phyloP scores from a whole-genome alignment of 306 rosid species.

The Biancaea sappan region DNA sequence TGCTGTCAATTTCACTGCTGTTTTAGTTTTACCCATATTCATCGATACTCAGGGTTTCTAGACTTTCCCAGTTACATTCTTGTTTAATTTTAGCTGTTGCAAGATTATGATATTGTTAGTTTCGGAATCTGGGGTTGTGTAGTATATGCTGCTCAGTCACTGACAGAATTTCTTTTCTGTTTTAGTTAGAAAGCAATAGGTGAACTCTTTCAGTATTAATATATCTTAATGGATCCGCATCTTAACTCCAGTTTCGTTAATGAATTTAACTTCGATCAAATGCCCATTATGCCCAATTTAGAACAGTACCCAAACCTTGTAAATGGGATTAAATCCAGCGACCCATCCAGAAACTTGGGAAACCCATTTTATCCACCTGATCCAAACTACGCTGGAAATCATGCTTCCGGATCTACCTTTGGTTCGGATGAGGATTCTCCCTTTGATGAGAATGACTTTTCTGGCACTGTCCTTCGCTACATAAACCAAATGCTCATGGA shows the following conservation, averaged over 20 bases:
- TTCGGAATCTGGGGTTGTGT: background rate
- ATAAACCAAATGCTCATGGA: constrained; percentile 81
- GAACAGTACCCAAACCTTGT: constrained; percentile 31
- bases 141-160: background rate
- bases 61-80: background rate
- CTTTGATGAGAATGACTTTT: constrained; percentile 51
- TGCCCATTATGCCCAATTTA: constrained; percentile 17
- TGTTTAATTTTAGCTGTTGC: background rate
- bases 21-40: background rate
- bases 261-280: constrained; percentile 10
- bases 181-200: background rate
- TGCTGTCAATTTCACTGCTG: background rate
- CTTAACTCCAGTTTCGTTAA: constrained; percentile 28
- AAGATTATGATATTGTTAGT: background rate
- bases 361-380: constrained; percentile 24
- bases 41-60: constrained; percentile 22
- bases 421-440: constrained; percentile 50
- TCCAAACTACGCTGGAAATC: constrained; percentile 27
- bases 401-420: constrained; percentile 18
- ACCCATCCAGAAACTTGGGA: constrained; percentile 23
- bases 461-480: constrained; percentile 58
- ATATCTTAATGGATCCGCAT: constrained; percentile 40
- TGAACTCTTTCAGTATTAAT: background rate
- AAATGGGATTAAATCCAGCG: constrained; percentile 3
- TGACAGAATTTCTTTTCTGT: background rate